Percentiles rank a stretch among this genome's conserved stretches.
These are phyloP conservation scores for Echinosophora koreensis DNA, from an alignment of 306 rosid species.

Conservation along the genomic window DNA sequence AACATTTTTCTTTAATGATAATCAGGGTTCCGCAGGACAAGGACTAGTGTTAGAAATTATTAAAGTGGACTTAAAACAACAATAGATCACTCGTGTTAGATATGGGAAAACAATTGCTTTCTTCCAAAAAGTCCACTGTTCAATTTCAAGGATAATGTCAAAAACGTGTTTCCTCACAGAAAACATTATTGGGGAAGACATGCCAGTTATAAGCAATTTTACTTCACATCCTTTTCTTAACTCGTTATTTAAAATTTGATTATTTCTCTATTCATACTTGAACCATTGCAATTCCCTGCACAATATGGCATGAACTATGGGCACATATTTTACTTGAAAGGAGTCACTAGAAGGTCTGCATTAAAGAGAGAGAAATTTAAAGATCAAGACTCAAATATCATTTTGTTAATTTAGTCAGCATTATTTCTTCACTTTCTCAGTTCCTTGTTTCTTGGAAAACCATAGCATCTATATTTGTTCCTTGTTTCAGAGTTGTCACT, in stretches of 20 bases:
- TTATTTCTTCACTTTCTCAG: background rate
- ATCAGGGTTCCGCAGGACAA: constrained; percentile 51
- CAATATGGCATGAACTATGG: background rate
- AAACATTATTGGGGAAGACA: constrained; percentile 52
- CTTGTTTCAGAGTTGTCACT: background rate
- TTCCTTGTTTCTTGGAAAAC: background rate
- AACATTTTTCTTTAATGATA: background rate
- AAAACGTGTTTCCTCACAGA: constrained; percentile 55
- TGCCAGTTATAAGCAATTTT: constrained; percentile 45
- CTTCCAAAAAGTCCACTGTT: constrained; percentile 53
- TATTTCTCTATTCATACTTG: background rate
- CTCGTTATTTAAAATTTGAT: background rate
- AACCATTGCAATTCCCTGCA: background rate
- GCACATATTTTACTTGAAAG: background rate
- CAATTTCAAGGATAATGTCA: constrained; percentile 53
- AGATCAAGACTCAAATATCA: background rate
- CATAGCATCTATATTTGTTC: background rate
- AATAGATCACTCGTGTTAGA: constrained; percentile 19
- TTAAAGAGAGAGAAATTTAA: background rate
- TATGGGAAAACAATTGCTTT: constrained; percentile 69
- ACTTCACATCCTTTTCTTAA: constrained; percentile 24
- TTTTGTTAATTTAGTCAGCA: background rate
- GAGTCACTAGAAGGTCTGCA: background rate
- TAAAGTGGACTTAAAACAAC: constrained; percentile 40
- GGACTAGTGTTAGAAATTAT: constrained; percentile 48